These are phyloP conservation scores for Plantago ovata DNA, from an alignment of 257 asterid genomes.

Conservation along the genomic window DNA sequence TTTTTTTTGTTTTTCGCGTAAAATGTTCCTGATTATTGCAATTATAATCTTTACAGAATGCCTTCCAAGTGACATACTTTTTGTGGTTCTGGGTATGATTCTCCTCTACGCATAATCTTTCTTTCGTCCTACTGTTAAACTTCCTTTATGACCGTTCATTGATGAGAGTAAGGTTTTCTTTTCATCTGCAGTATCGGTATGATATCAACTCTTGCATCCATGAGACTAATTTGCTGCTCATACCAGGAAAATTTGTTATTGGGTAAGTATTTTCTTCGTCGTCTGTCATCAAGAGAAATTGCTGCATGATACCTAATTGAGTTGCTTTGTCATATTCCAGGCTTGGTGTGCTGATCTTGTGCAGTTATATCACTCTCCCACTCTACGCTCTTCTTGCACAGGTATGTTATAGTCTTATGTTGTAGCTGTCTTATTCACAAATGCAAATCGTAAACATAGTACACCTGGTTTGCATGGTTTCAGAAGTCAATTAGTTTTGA, in stretches of 20 bases:
- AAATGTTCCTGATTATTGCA: background rate
- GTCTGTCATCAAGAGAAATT: constrained; percentile 5
- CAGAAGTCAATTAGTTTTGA: background rate
- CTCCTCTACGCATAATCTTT: constrained; percentile 2
- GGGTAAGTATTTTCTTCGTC: constrained; percentile 45
- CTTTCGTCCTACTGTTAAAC: background rate
- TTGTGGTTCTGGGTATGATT: constrained; percentile 85
- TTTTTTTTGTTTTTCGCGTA: too few species aligned
- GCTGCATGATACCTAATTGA: background rate
- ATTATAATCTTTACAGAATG: constrained; percentile 58
- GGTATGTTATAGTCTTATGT: constrained; percentile 37
- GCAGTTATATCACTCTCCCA: constrained; percentile 94
- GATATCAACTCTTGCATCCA: constrained; percentile 79
- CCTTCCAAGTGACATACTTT: constrained; percentile 79
- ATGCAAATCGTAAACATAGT: too few species aligned
- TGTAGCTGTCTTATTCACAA: too few species aligned
- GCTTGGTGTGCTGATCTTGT: constrained; percentile 53
- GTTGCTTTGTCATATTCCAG: constrained; percentile 30
- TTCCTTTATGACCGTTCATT: background rate
- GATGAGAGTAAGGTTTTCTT: background rate
- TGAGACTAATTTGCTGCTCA: constrained; percentile 34
- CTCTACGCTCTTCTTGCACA: constrained; percentile 81
- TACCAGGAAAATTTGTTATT: constrained; percentile 50
- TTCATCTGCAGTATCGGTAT: constrained; percentile 75
- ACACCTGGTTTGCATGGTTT: background rate